phyloP scores from a whole-genome alignment of 345 rosid species.

The Odontarrhena argentea region DNA sequence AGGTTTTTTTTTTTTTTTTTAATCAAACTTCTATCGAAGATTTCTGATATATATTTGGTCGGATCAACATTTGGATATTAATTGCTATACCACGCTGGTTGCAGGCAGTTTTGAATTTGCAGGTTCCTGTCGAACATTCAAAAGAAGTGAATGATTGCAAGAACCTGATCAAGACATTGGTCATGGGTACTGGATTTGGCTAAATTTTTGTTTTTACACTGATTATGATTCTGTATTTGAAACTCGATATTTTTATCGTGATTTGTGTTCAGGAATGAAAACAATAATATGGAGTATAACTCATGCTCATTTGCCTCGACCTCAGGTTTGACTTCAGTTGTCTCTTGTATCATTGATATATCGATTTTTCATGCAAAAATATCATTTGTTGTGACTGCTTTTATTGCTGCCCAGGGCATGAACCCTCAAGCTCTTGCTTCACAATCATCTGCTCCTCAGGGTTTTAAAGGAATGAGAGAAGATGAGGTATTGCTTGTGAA shows the following conservation, averaged over 20 bases:
- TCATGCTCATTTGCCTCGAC: slow-evolving; percentile 93
- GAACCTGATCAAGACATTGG: slow-evolving; percentile 94
- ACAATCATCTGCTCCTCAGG: slow-evolving; percentile 69
- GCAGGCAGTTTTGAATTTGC: slow-evolving; percentile 98
- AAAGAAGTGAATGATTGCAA: slow-evolving; percentile 98
- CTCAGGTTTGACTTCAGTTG: slow-evolving; percentile 65
- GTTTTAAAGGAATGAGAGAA: slow-evolving; percentile 92
- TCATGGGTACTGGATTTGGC: slow-evolving; percentile 75
- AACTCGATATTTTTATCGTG: slow-evolving; percentile 6
- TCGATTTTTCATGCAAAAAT: slow-evolving; percentile 8
- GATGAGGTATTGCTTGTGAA: slow-evolving; percentile 73
- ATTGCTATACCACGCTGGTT: slow-evolving; percentile 35
- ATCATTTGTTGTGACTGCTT: slow-evolving; percentile 47
- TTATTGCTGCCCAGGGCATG: slow-evolving; percentile 60
- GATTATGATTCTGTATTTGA: slow-evolving; percentile 15
- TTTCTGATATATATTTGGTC: slow-evolving; percentile 10
- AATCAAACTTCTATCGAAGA: neutral
- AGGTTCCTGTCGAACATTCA: slow-evolving; percentile 94
- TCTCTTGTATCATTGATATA: slow-evolving; percentile 34
- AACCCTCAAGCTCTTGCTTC: slow-evolving; percentile 72
- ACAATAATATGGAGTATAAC: slow-evolving; percentile 97
- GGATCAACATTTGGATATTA: slow-evolving; percentile 18
- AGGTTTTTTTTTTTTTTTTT: no score
- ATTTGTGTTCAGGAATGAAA: slow-evolving; percentile 78
- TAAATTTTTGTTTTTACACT: slow-evolving; percentile 16